Base-by-base conservation (phyloP, 805 yeast species). In the Candida pseudoglaebosa region DNA sequence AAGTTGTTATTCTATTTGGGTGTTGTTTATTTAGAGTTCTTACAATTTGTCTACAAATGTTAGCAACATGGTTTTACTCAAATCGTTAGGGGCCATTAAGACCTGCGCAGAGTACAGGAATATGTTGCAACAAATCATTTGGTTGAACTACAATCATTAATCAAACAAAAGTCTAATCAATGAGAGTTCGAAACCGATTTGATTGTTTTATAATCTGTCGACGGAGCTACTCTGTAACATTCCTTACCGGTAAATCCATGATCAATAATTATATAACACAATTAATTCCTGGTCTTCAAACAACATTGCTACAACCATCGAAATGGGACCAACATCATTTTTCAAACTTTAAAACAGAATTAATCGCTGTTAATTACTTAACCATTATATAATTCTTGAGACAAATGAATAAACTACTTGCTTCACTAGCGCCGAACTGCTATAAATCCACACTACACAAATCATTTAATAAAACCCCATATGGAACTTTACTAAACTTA, bases 31-130 rank as follows among this genome's bases (percentile, higher is more conserved):
- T 8, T 10, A 10, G 24, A 22, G 24, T 22, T 22, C 9, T 22
- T 22, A 22, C 10, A n/a, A n/a, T n/a, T n/a, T n/a, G n/a, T 32
- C 22, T 36, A 41, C 38, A 59, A 54, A 81, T 91, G 97, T 91
- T 62, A 71, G 95, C 97, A 81, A 88, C 95, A 91, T 90, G 98
- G 98, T 90, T 90, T 86, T 86, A 89, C 98, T 91, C 96, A 86
- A 87, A 80, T 93, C 95, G 83, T 82, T 79, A 91, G 74, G 56
- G 80, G 95, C 80, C 93, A 69, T 77, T 37, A 57, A 73, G 84
- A 80, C 83, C 85, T 84, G 75, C 95, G 95, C 83, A 90, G 91
- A 80, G 96, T 88, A 76, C 84, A 91, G 98, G 98, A 91, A 91
- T 91, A 91, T 91, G 95, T 91, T 79, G 96, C 95, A 72, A 68